These are phyloP conservation scores for Mortierella sp. DNA, from an alignment of 371 early-diverging fungal species.

Conservation along the genomic window DNA sequence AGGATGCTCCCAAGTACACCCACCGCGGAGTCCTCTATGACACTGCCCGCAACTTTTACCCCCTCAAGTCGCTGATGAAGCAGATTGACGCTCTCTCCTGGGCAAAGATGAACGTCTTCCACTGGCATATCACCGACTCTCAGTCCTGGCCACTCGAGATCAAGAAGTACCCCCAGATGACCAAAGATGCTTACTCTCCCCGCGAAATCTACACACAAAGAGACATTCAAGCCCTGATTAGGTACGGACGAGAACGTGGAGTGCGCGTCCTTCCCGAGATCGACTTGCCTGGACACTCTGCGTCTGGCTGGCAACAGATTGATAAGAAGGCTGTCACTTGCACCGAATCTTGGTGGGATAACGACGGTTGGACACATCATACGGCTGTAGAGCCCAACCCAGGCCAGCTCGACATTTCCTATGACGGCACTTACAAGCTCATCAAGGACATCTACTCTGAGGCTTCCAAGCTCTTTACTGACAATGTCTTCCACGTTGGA, in stretches of 20 bases:
- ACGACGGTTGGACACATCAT: constrained; percentile 62
- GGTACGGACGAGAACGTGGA: constrained; percentile 77
- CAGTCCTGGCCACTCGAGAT: constrained; percentile 82
- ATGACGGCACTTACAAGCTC: constrained; percentile 64
- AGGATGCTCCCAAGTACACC: constrained; percentile 73
- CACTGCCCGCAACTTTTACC: constrained; percentile 82
- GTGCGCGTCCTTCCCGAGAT: constrained; percentile 84
- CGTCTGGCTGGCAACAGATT: constrained; percentile 55
- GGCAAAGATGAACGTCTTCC: constrained; percentile 87
- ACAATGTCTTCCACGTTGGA: constrained; percentile 77
- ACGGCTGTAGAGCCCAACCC: constrained; percentile 70
- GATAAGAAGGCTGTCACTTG: constrained; percentile 66
- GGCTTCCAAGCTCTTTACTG: constrained; percentile 69
- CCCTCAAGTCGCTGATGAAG: constrained; percentile 69
- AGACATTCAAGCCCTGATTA: constrained; percentile 69
- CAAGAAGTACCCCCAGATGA: constrained; percentile 70
- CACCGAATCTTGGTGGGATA: constrained; percentile 55
- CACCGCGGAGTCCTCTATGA: constrained; percentile 85
- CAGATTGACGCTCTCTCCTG: constrained; percentile 81
- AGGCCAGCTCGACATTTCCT: constrained; percentile 81
- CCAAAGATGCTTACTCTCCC: constrained; percentile 75
- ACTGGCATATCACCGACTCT: constrained; percentile 87
- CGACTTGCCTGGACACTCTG: constrained; percentile 85
- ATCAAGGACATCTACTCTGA: constrained; percentile 74
- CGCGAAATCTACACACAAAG: constrained; percentile 64